phyloP scores from a whole-genome alignment of 805 yeast species.

The Ascoidea tarda region DNA sequence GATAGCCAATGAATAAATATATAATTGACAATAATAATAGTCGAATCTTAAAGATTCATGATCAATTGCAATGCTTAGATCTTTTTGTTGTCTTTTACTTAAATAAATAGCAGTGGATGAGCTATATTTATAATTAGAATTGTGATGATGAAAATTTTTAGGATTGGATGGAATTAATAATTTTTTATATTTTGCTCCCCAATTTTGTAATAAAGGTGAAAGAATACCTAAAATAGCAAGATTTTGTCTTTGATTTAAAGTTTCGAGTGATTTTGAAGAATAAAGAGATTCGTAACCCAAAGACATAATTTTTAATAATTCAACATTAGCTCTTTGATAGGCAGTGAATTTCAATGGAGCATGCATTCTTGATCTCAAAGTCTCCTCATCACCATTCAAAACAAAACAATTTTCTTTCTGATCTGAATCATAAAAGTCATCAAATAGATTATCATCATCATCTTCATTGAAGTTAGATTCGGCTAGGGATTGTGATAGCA shows the following conservation, averaged over 20 bases:
- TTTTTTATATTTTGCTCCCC: constrained; percentile 54
- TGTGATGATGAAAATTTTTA: constrained; percentile 20
- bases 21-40: constrained; percentile 71
- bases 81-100: constrained; percentile 18
- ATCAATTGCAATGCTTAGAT: constrained; percentile 30
- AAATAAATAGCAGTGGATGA: constrained; percentile 7
- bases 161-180: constrained; percentile 35
- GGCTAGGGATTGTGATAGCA: constrained; percentile 57
- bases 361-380: constrained; percentile 9
- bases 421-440: constrained; percentile 7
- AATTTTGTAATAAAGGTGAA: constrained; percentile 62
- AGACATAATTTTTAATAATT: constrained; percentile 62
- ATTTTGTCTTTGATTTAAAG: constrained; percentile 44
- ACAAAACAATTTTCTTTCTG: constrained; percentile 13
- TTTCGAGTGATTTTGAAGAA: constrained; percentile 34
- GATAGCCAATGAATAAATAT: constrained; percentile 71
- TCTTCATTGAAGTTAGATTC: constrained; percentile 47
- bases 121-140: background rate
- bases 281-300: constrained; percentile 78
- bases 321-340: constrained; percentile 66
- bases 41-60: constrained; percentile 68
- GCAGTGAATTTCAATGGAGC: constrained; percentile 37
- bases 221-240: constrained; percentile 58
- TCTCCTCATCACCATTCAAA: constrained; percentile 18
- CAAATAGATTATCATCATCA: constrained; percentile 10